Evolutionary conservation across 495 filamentous ascomycete genomes (phyloP).

Genomic region (Aspergillus bertholletiae): DNA sequence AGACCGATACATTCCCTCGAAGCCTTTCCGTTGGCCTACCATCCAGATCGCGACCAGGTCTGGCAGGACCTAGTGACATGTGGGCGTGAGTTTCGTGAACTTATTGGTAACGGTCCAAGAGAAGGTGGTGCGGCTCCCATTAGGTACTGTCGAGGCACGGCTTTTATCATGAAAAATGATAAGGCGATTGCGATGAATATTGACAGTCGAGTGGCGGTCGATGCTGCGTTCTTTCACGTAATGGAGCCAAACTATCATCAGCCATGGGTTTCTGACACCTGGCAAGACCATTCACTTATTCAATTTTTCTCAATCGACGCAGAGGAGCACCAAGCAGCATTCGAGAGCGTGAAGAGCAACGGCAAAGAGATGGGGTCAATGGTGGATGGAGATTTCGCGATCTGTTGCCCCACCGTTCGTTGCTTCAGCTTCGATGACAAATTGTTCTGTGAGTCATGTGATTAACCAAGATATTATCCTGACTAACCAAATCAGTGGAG

Average conservation of each 20-base stretch:
- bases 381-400: background rate
- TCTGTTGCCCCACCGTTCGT: background rate
- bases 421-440: background rate
- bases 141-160: background rate
- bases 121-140: background rate
- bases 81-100: background rate
- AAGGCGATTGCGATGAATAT: background rate
- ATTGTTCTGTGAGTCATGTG: background rate
- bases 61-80: background rate
- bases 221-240: background rate
- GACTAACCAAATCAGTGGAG: background rate
- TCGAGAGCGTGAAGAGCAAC: background rate
- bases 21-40: background rate
- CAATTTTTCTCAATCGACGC: background rate
- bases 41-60: background rate
- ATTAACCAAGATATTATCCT: background rate
- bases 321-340: background rate
- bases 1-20: background rate
- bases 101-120: background rate
- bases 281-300: background rate
- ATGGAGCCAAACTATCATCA: background rate
- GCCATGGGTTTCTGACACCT: background rate
- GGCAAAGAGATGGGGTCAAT: background rate
- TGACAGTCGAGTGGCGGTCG: background rate
- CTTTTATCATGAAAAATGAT: background rate